phyloP scores from a whole-genome alignment of 2,329 filamentous ascomycete genomes.

The Eutypella sp. region DNA sequence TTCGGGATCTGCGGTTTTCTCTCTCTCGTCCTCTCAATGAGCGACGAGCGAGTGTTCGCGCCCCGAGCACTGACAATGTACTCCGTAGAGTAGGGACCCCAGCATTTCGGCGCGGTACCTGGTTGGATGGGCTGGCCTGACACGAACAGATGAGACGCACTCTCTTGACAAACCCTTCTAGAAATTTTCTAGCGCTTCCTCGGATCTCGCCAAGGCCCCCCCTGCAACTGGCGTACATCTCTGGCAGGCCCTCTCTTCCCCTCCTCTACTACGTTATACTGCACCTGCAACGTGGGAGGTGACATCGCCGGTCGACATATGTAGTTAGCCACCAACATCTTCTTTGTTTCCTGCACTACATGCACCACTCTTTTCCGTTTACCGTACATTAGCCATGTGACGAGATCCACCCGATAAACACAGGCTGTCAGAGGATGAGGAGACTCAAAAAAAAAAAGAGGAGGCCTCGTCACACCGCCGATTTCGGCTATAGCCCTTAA shows the following conservation, averaged over 20 bases:
- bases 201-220: background rate
- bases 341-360: too few species aligned
- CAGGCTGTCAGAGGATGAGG: background rate
- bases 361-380: background rate
- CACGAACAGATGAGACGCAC: slow-evolving; percentile 15
- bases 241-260: too few species aligned
- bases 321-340: background rate
- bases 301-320: too few species aligned
- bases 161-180: slow-evolving; percentile 15
- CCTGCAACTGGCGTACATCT: too few species aligned
- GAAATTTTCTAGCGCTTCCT: slow-evolving; percentile 20
- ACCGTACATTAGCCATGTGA: background rate
- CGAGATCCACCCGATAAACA: background rate
- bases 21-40: background rate
- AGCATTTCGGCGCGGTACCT: slow-evolving; percentile 3
- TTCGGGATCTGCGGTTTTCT: background rate
- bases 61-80: background rate
- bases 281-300: background rate
- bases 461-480: background rate
- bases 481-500: too few species aligned
- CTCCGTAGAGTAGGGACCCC: background rate
- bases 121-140: slow-evolving; percentile 15
- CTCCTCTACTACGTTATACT: too few species aligned
- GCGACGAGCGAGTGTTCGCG: background rate
- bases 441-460: background rate